Evolutionary conservation across 495 filamentous ascomycete genomes (phyloP).

Genomic region (Hypoxylon rickii): DNA sequence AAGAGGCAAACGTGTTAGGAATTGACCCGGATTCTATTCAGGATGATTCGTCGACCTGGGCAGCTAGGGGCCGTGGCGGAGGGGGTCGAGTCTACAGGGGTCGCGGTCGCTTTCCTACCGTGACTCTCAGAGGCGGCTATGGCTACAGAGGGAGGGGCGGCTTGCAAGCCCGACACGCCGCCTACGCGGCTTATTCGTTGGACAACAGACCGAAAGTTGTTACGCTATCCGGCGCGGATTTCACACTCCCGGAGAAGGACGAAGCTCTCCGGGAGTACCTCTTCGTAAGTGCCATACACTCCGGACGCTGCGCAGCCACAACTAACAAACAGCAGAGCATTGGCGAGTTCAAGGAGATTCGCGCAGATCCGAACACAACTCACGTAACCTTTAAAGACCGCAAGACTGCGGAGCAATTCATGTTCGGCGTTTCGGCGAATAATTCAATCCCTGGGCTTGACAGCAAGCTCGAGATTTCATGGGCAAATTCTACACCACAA

Average conservation of each 20-base stretch:
- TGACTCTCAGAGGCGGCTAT: slow-evolving; percentile 53
- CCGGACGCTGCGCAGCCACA: background rate
- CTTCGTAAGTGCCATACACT: slow-evolving; percentile 63
- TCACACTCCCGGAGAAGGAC: slow-evolving; percentile 69
- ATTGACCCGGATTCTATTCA: slow-evolving; percentile 61
- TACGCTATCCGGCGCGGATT: slow-evolving; percentile 69
- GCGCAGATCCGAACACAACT: slow-evolving; percentile 62
- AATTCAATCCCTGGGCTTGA: slow-evolving; percentile 70
- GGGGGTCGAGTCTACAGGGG: slow-evolving; percentile 47
- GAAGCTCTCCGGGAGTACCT: slow-evolving; percentile 85
- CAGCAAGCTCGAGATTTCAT: slow-evolving; percentile 73
- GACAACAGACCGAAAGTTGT: slow-evolving; percentile 87
- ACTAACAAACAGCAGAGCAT: slow-evolving; percentile 63
- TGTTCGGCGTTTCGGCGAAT: slow-evolving; percentile 62
- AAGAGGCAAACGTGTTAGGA: slow-evolving; percentile 80
- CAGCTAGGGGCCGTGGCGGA: slow-evolving; percentile 36
- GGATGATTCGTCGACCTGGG: slow-evolving; percentile 48
- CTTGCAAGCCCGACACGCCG: slow-evolving; percentile 45
- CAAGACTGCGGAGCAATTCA: slow-evolving; percentile 85
- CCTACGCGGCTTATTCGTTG: slow-evolving; percentile 72
- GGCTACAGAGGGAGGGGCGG: slow-evolving; percentile 64
- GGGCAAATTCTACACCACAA: slow-evolving; percentile 56
- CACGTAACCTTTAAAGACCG: slow-evolving; percentile 86
- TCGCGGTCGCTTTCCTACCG: slow-evolving; percentile 52
- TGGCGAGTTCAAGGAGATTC: slow-evolving; percentile 80